Base-by-base conservation (phyloP, 108 stramenopile species). In the Cyclotella baltica region DNA sequence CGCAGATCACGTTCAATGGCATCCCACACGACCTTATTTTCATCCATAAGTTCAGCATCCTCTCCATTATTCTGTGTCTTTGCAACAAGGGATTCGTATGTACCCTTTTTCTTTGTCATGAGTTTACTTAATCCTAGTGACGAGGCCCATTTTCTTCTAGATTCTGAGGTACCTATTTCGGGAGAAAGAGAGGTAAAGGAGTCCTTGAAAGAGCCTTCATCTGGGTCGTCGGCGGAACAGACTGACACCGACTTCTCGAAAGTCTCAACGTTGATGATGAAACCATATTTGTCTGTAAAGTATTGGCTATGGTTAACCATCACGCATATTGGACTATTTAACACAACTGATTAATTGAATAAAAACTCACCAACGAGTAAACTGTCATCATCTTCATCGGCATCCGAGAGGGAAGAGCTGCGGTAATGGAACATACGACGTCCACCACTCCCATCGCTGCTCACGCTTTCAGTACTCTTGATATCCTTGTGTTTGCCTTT, bases 1-100 rank as follows among this genome's bases (percentile, higher is more conserved):
- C 84, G 77, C 33, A 97, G 84, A 72, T 97, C 97, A 15, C 92
- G 80, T 53, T 93, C 90, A 67, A 96, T 98, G 29, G 88, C 89
- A 27, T 92, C 90, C 58, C 59, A 72, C 0, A 34, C 46, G 29
- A 4, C 33, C 20, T 29, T 59, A 31, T 16, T 5, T 31, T 59
- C 30, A 4, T 31, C 29, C 8, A 10, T 5, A 53, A 15, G 58
- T 30, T 31, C 8, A 9, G 30, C 29, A 30, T 31, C 58, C 8
- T 10, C 30, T 16, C 30, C 58, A 20, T 52, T 52, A 11, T 6
- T 59, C 58, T 29, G 58, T 5, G 58, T 16, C 58, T 59, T 59
- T 6, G 25, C 4, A 2, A 59, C 58, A 59, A 59, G 58, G 30
- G 58, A 31, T 2, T 31, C 31, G 29, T 59, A 59, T 2, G 58